Base-by-base conservation (phyloP, 257 asterid species). In the Craterostigma plantagineum region DNA sequence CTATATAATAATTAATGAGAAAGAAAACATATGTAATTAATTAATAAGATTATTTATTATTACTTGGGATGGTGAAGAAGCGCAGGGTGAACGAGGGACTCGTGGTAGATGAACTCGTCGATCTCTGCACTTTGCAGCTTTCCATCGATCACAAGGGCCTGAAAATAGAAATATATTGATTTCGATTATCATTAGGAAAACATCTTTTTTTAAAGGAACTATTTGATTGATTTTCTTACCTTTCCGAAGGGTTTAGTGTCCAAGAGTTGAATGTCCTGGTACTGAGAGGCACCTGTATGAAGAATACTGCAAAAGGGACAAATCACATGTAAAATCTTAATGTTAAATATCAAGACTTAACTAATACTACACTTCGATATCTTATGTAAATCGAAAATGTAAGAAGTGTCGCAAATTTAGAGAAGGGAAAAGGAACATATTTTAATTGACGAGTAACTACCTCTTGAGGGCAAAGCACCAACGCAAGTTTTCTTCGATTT, bases 81-180 rank as follows among this genome's bases (percentile, higher is more conserved):
- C 42, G 97, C 61, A 27, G 97, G 97, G 58, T 87, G 97, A 57
- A 87, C 82, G 58, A 87, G 72, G 57, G 92, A 87, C 54, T 87
- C 97, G 51, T 87, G 97, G 50, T 87, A 82, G 8, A 87, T 87
- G 57, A 87, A 87, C 63, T 87, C 97, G 64, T 87, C 95, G 35
- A 72, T 66, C 61, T 87, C 97, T 15, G 97, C 95, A 75, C 97
- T 87, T 66, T 87, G 97, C 95, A 87, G 82, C 80, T 87, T 87
- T 51, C 97, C 97, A 64, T 87, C 97, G 53, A 87, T 82, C 64
- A 87, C 95, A 73, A 87, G 57, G 37, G 70, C 81, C 95, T 87
- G 70, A 59, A 53, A 43, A 43, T 8, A 43, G n/a, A 41, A 3
- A 15, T 1, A 11, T 9, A 23, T n/a, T 23, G 16, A 8, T 2